phyloP scores from a whole-genome alignment of 1,284 basidiomycete genomes.

The Fereydounia khargensis region DNA sequence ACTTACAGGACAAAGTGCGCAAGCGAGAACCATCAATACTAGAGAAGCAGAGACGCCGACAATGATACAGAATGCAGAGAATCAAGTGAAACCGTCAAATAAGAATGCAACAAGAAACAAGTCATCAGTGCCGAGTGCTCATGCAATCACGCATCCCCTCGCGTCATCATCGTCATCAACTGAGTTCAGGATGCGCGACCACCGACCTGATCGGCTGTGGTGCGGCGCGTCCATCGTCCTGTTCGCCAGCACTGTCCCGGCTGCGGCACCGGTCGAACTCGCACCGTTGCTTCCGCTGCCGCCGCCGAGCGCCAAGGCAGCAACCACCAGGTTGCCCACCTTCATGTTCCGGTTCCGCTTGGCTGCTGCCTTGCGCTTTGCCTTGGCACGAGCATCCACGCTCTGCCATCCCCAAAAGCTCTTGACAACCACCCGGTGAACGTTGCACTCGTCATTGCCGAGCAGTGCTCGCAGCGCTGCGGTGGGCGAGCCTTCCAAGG shows the following conservation, averaged over 20 bases:
- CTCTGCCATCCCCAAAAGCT: conserved; percentile 44
- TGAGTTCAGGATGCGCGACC: background rate
- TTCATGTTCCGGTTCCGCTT: conserved; percentile 5
- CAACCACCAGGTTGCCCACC: conserved; percentile 15
- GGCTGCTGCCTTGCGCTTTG: conserved; percentile 16
- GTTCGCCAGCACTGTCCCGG: background rate
- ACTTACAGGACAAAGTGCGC: no score
- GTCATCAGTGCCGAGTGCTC: no score
- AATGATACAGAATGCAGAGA: no score
- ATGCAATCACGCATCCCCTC: conserved; percentile 24
- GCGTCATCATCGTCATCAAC: conserved; percentile 24
- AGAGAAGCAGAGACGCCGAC: no score
- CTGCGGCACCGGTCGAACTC: background rate
- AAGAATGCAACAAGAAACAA: background rate
- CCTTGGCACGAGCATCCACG: conserved; percentile 25
- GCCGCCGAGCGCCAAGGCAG: conserved; percentile 15
- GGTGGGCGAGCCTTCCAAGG: background rate
- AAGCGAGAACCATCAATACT: no score
- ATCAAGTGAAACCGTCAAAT: no score
- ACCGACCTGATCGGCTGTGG: background rate
- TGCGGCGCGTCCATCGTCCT: background rate
- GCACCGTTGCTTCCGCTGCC: background rate
- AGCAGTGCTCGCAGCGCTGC: background rate
- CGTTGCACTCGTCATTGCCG: conserved; percentile 38
- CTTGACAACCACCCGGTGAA: conserved; percentile 28